A percentile compares a stretch with the other conserved stretches of the same genome.
These are phyloP conservation scores for Deakozyma indianensis DNA, from an alignment of 805 yeast genomes.

Conservation along the genomic window DNA sequence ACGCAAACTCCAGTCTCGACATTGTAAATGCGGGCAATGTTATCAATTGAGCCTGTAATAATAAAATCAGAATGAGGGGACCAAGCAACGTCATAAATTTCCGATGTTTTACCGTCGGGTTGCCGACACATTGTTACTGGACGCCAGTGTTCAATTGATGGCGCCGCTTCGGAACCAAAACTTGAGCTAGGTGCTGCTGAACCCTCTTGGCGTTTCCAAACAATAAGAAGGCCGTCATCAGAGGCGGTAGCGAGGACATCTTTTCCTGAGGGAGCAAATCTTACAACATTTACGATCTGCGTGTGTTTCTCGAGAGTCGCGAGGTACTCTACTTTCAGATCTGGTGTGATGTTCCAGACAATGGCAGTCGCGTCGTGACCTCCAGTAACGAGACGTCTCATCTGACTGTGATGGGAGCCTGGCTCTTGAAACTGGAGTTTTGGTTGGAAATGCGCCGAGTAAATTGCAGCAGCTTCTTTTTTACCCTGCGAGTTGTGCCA, in stretches of 20 bases:
- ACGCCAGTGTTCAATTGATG: slow-evolving; percentile 59
- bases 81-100: slow-evolving; percentile 88
- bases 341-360: background rate
- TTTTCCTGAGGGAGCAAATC: slow-evolving; percentile 58
- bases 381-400: background rate
- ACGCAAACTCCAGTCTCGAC: slow-evolving; percentile 42
- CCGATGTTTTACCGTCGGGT: slow-evolving; percentile 35
- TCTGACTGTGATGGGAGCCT: background rate
- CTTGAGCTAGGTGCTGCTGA: slow-evolving; percentile 40
- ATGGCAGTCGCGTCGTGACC: slow-evolving; percentile 1
- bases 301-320: slow-evolving; percentile 78
- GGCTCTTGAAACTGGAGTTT: background rate
- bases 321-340: slow-evolving; percentile 45
- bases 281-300: slow-evolving; percentile 84
- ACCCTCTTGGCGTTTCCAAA: slow-evolving; percentile 22
- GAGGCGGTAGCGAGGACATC: slow-evolving; percentile 75
- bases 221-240: slow-evolving; percentile 79
- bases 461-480: slow-evolving; percentile 1
- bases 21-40: slow-evolving; percentile 55
- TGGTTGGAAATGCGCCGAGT: background rate
- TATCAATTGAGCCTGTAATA: slow-evolving; percentile 89
- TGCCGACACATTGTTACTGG: slow-evolving; percentile 30
- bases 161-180: slow-evolving; percentile 30
- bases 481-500: slow-evolving; percentile 1
- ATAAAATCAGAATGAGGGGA: slow-evolving; percentile 68